A percentile compares a stretch with the other conserved stretches of the same genome.
Evolutionary conservation across 2,329 filamentous ascomycete genomes (phyloP).

Genomic region (Scytalidium lignicola): DNA sequence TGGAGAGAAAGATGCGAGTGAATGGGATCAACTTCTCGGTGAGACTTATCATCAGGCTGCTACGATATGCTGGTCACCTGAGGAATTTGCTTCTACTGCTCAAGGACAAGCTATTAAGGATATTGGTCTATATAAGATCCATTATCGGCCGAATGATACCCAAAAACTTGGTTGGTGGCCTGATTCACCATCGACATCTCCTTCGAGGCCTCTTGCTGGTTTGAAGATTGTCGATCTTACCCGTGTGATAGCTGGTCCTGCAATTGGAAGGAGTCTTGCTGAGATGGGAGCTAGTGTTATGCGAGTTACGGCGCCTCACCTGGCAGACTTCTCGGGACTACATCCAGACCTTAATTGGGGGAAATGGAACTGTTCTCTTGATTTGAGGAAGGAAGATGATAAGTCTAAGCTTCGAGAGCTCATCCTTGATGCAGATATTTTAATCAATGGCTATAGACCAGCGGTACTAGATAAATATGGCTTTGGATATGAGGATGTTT

Average conservation of each 20-base stretch:
- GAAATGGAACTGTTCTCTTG: constrained; percentile 39
- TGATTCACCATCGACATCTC: neutral
- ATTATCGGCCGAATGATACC: constrained; percentile 11
- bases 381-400: constrained; percentile 38
- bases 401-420: constrained; percentile 35
- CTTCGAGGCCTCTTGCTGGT: constrained; percentile 9
- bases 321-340: constrained; percentile 33
- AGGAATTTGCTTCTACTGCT: constrained; percentile 25
- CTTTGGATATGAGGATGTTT: constrained; percentile 33
- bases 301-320: constrained; percentile 36
- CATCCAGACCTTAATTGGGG: constrained; percentile 32
- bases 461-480: constrained; percentile 35
- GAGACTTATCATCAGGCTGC: constrained; percentile 3
- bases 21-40: neutral
- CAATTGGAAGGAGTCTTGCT: constrained; percentile 34
- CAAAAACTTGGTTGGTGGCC: neutral
- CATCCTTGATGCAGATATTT: constrained; percentile 44
- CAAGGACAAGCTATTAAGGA: constrained; percentile 36
- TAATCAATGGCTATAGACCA: constrained; percentile 47
- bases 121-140: constrained; percentile 33
- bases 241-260: constrained; percentile 38
- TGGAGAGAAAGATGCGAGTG: neutral
- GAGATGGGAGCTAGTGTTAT: constrained; percentile 41
- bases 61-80: neutral
- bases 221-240: constrained; percentile 32